A percentile compares a stretch with the other conserved stretches of the same genome.
Evolutionary conservation across 257 asterid genomes (phyloP).

Genomic region (Petunia secreta): DNA sequence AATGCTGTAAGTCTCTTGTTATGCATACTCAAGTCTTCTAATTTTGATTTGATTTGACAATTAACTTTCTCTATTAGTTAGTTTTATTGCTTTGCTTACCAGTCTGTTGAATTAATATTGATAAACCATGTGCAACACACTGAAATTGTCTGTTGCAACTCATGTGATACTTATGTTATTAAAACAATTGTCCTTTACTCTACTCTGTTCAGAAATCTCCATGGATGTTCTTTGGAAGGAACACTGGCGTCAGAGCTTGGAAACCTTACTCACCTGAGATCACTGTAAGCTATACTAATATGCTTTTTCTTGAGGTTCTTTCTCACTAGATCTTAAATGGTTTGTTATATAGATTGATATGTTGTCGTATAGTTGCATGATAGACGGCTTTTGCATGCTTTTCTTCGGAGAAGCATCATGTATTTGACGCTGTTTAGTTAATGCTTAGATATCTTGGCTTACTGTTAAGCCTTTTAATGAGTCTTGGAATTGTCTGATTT

Average conservation of each 20-base stretch:
- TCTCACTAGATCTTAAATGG: not conserved
- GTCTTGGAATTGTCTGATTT: no score
- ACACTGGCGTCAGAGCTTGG: slow-evolving; percentile 77
- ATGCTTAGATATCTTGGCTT: no score
- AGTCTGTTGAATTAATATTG: not conserved
- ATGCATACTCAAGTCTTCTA: not conserved
- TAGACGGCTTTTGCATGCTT: no score
- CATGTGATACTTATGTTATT: not conserved
- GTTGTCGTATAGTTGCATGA: no score
- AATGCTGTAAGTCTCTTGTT: slow-evolving; percentile 60
- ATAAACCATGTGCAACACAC: not conserved
- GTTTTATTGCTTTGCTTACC: not conserved
- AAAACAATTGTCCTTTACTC: not conserved
- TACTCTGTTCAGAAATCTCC: slow-evolving; percentile 61
- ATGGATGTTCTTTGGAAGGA: slow-evolving; percentile 70
- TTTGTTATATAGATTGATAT: no score
- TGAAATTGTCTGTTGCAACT: not conserved
- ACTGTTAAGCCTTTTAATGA: no score
- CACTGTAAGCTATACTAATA: slow-evolving; percentile 57
- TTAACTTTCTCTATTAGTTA: not conserved
- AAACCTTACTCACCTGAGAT: slow-evolving; percentile 60
- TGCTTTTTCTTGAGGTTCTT: not conserved
- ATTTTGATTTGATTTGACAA: not conserved
- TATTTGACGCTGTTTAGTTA: no score
- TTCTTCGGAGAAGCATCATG: no score